phyloP scores from a whole-genome alignment of 164 flowering plant genomes.

The Umbellularia californica region DNA sequence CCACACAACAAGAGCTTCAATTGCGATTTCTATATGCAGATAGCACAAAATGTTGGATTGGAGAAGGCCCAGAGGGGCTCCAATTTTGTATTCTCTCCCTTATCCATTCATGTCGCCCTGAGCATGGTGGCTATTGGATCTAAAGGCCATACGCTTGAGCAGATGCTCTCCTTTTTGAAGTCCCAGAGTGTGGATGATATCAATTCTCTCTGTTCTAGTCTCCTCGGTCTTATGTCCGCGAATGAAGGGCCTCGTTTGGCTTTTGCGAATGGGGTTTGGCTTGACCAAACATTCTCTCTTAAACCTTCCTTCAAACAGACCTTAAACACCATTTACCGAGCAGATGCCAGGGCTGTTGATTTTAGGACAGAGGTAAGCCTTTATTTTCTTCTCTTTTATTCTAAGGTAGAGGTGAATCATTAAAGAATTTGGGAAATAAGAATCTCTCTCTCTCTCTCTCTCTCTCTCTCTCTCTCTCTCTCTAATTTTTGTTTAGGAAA shows the following conservation, averaged over 20 bases:
- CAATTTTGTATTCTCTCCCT: conserved; percentile 58
- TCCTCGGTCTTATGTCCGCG: conserved; percentile 34
- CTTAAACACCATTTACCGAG: conserved; percentile 43
- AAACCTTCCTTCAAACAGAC: not conserved
- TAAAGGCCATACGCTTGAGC: conserved; percentile 20
- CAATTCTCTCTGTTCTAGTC: conserved; percentile 38
- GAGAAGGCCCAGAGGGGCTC: not conserved
- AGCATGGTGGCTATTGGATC: conserved; percentile 59
- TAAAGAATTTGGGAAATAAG: too few species aligned
- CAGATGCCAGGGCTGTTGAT: conserved; percentile 45
- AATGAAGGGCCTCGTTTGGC: conserved; percentile 58
- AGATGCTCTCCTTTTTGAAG: too few species aligned
- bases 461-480: rapidly evolving
- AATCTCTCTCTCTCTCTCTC: too few species aligned
- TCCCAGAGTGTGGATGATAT: conserved; percentile 40
- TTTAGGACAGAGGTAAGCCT: conserved; percentile 45
- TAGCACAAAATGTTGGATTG: conserved; percentile 6
- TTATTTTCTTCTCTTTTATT: too few species aligned
- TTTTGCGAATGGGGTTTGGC: conserved; percentile 62
- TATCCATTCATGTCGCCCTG: conserved; percentile 48
- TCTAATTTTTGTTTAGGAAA: too few species aligned
- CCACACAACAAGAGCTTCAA: conserved; percentile 7
- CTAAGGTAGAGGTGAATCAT: too few species aligned
- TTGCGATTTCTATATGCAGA: conserved; percentile 34
- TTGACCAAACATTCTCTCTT: conserved; percentile 34